phyloP scores from a whole-genome alignment of 106 monocot species.

The Dendrobium nobile region DNA sequence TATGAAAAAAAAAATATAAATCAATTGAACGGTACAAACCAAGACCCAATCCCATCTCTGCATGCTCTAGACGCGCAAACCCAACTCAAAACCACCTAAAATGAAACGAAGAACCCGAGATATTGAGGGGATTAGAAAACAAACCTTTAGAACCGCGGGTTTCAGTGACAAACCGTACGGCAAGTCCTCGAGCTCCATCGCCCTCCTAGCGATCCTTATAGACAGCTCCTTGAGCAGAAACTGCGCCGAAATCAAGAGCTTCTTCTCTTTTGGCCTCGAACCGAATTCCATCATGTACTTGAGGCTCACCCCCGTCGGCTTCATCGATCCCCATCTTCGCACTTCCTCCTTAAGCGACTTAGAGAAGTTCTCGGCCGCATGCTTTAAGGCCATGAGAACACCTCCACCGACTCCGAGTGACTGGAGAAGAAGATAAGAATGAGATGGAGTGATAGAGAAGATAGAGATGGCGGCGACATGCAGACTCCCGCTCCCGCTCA shows the following conservation, averaged over 20 bases:
- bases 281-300: slow-evolving; percentile 98
- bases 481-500: neutral
- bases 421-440: neutral
- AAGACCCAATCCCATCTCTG: neutral
- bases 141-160: slow-evolving; percentile 77
- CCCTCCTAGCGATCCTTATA: slow-evolving; percentile 71
- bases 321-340: slow-evolving; percentile 70
- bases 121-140: neutral
- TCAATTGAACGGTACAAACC: neutral
- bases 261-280: slow-evolving; percentile 42
- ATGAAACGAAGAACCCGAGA: neutral
- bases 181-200: slow-evolving; percentile 65
- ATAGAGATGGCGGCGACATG: neutral
- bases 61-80: neutral
- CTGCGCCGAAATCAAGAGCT: slow-evolving; percentile 65
- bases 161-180: slow-evolving; percentile 76
- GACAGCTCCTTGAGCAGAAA: slow-evolving; percentile 90
- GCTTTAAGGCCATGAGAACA: slow-evolving; percentile 36
- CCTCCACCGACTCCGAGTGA: neutral
- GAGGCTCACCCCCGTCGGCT: slow-evolving; percentile 77
- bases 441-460: neutral
- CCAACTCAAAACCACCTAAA: neutral
- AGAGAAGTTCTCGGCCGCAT: slow-evolving; percentile 40
- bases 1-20: neutral
- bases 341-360: slow-evolving; percentile 61